These are phyloP conservation scores for Pythium coloratum DNA, from an alignment of 352 stramenopile species.

Conservation along the genomic window DNA sequence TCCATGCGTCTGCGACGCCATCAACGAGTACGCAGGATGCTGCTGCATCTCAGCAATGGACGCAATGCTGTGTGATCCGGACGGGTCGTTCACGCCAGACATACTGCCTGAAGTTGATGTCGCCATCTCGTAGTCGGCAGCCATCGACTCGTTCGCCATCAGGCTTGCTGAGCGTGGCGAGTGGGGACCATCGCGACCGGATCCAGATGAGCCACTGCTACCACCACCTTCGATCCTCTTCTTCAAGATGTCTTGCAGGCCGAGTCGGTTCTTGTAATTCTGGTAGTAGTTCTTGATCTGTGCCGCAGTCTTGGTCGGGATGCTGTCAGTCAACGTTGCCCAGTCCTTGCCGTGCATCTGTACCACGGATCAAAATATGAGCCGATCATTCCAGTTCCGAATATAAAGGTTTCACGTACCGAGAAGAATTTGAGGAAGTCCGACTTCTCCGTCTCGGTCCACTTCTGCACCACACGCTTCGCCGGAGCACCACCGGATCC, in stretches of 20 bases:
- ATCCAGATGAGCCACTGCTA: slow-evolving; percentile 9
- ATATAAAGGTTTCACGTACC: slow-evolving; percentile 36
- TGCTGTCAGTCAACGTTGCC: slow-evolving; percentile 81
- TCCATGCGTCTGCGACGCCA: slow-evolving; percentile 34
- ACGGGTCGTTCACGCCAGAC: slow-evolving; percentile 5
- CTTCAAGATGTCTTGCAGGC: slow-evolving; percentile 87
- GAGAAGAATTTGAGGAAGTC: slow-evolving; percentile 89
- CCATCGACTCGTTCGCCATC: slow-evolving; percentile 18
- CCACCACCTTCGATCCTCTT: slow-evolving; percentile 61
- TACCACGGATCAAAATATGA: slow-evolving; percentile 4
- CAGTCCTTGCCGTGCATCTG: slow-evolving; percentile 89
- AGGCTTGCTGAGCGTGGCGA: slow-evolving; percentile 22
- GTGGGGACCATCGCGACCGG: background rate
- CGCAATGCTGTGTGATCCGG: slow-evolving; percentile 5
- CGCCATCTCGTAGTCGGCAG: slow-evolving; percentile 23
- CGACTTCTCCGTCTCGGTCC: slow-evolving; percentile 86
- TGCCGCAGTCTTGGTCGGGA: slow-evolving; percentile 86
- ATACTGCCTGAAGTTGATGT: slow-evolving; percentile 16
- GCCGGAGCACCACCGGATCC: slow-evolving; percentile 30
- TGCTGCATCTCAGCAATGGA: slow-evolving; percentile 17
- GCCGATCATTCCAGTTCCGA: background rate
- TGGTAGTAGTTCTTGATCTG: slow-evolving; percentile 95
- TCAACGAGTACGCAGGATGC: slow-evolving; percentile 31
- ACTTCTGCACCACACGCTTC: slow-evolving; percentile 89
- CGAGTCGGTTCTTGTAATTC: slow-evolving; percentile 92